Evolutionary conservation across 1,139 yeast genomes (phyloP), one percentile per base, ranked within the genome.

Genomic region (Pichiaceae sp.): DNA sequence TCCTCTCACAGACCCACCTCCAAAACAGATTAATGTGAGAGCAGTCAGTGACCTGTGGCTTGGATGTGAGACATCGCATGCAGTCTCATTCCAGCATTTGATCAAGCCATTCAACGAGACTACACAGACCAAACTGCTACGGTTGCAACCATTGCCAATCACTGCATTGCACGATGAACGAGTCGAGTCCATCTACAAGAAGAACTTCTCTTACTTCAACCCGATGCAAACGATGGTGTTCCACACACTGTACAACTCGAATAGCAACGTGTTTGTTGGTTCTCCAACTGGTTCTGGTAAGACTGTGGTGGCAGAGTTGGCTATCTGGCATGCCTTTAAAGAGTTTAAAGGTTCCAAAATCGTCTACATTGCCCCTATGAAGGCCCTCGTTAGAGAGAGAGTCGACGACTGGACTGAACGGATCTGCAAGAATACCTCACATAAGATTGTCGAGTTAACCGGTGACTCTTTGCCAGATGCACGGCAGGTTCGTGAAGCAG

Each of bases 231-330:
- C 97, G 0, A 91, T 91, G 97, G 75, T 83, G 0, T 93, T 93
- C 61, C 95, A 89, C 53, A 75, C 95, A 0, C 62, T 93, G 32
- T 93, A 89, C 59, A 80, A 91, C 54, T 63, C 81, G 2, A 75
- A 81, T 45, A 72, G 80, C 3, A 84, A 84, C 56, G 89, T 82
- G 0, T 83, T 93, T 58, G 85, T 93, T 31, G 99, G 99, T 12
- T 89, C 97, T 0, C 99, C 99, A 3, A 93, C 98, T 2, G 98
- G 98, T 23, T 91, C 98, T 0, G 99, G 99, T 47, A 93, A 93
- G 57, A 93, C 98, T 0, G 83, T 91, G 31, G 98, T 93, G 19
- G 96, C 97, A 0, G 99, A 93, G 54, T 64, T 93, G 42, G 97
- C 97, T 0, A 84, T 91, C 14, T 93, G 97, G 97, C 91, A 86